A percentile compares a stretch with the other conserved stretches of the same genome.
These are phyloP conservation scores for Dipodascus albidus DNA, from an alignment of 805 yeast species.

Conservation along the genomic window DNA sequence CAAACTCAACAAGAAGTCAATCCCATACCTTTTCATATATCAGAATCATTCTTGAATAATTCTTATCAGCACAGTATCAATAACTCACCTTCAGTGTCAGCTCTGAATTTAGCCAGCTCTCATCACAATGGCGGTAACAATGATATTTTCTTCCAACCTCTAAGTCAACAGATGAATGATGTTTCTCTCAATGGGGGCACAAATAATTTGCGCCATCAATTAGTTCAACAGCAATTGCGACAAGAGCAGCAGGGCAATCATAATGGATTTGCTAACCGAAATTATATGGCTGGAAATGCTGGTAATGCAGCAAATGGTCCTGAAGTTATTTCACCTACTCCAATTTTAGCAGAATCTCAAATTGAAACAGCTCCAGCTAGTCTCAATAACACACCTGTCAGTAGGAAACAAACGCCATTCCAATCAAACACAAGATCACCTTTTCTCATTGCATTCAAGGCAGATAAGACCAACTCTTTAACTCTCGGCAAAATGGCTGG, in stretches of 20 bases:
- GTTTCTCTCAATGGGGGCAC: neutral
- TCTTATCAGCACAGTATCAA: neutral
- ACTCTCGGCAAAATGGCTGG: conserved; percentile 31
- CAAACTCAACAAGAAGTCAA: neutral
- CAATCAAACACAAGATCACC: neutral
- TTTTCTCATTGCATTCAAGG: neutral
- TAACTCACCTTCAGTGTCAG: neutral
- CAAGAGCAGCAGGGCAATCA: neutral
- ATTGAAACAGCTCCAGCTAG: neutral
- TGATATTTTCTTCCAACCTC: neutral
- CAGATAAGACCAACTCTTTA: neutral
- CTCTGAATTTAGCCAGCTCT: neutral
- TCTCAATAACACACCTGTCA: neutral
- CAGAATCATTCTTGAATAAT: neutral
- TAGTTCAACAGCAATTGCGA: neutral
- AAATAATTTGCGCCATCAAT: neutral
- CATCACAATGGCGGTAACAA: neutral
- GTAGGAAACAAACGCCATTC: neutral
- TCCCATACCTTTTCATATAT: neutral
- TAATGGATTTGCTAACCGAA: neutral
- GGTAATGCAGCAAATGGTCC: no score
- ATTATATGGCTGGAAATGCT: neutral
- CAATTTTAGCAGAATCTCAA: neutral
- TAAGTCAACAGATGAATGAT: neutral
- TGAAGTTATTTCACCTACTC: neutral